Percentiles rank a stretch among this genome's conserved stretches.
phyloP scores from a whole-genome alignment of 495 filamentous ascomycete species.

The Aspergillus funiculosus region DNA sequence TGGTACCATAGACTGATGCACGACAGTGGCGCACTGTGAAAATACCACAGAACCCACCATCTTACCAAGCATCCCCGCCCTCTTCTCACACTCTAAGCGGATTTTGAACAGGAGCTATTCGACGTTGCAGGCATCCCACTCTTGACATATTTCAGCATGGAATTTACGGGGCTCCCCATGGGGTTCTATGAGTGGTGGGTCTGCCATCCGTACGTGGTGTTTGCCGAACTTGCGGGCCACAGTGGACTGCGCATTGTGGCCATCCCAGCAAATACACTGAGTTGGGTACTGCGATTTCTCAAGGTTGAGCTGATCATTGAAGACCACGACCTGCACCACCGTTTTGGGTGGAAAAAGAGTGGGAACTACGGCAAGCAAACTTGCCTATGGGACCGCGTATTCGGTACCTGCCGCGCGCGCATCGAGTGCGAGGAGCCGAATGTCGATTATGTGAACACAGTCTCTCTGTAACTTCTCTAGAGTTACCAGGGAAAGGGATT shows the following conservation, averaged over 20 bases:
- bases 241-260: slow-evolving; percentile 33
- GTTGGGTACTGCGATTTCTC: slow-evolving; percentile 32
- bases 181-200: slow-evolving; percentile 45
- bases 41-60: slow-evolving; percentile 41
- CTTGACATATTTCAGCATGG: slow-evolving; percentile 32
- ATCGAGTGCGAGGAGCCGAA: slow-evolving; percentile 31
- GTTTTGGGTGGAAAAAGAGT: slow-evolving; percentile 40
- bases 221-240: slow-evolving; percentile 38
- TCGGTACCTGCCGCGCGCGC: slow-evolving; percentile 36
- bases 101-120: slow-evolving; percentile 41
- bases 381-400: slow-evolving; percentile 39
- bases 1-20: slow-evolving; percentile 43
- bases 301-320: slow-evolving; percentile 38
- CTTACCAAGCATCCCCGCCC: slow-evolving; percentile 44
- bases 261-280: slow-evolving; percentile 32
- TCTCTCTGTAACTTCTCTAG: slow-evolving; percentile 31
- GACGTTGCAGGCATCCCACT: slow-evolving; percentile 39
- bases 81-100: slow-evolving; percentile 36
- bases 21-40: slow-evolving; percentile 35
- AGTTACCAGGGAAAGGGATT: slow-evolving; percentile 14
- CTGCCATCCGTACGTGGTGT: slow-evolving; percentile 39
- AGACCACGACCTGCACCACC: slow-evolving; percentile 42
- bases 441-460: slow-evolving; percentile 37
- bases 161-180: slow-evolving; percentile 32
- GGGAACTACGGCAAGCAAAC: slow-evolving; percentile 44